These are phyloP conservation scores for Zostera marina DNA, from an alignment of 116 monocot genomes.

Conservation along the genomic window DNA sequence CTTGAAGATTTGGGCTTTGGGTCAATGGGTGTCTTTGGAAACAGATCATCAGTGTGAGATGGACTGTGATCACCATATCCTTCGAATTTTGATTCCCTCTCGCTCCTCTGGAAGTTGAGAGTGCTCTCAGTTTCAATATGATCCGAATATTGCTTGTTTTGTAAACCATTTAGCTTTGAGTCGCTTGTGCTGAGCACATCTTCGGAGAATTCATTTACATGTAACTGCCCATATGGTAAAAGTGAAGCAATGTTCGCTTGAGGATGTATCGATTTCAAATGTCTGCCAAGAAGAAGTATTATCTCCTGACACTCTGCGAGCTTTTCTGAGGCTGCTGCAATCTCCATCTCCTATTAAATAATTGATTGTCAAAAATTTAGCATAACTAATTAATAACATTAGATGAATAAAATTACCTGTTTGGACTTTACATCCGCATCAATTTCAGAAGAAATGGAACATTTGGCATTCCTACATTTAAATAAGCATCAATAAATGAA, in stretches of 20 bases:
- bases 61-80: too few relatives aligned
- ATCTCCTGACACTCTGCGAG: constrained; percentile 91
- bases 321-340: constrained; percentile 77
- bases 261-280: constrained; percentile 52
- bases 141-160: constrained; percentile 7
- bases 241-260: constrained; percentile 15
- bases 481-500: not conserved
- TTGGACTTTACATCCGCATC: constrained; percentile 29
- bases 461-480: constrained; percentile 34
- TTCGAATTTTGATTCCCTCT: not conserved
- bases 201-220: constrained; percentile 12
- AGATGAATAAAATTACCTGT: constrained; percentile 23
- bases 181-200: constrained; percentile 12
- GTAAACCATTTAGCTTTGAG: constrained; percentile 10
- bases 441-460: constrained; percentile 21
- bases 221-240: constrained; percentile 14
- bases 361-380: not conserved
- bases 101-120: constrained; percentile 9
- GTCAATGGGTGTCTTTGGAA: too few relatives aligned
- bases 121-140: constrained; percentile 13
- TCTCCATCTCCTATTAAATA: constrained; percentile 21
- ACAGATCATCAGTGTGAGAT: too few relatives aligned
- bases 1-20: too few relatives aligned
- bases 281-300: constrained; percentile 62
- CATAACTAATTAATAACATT: not conserved